These are phyloP conservation scores for Artemisia princeps DNA, from an alignment of 140 eudicot species.

Conservation along the genomic window DNA sequence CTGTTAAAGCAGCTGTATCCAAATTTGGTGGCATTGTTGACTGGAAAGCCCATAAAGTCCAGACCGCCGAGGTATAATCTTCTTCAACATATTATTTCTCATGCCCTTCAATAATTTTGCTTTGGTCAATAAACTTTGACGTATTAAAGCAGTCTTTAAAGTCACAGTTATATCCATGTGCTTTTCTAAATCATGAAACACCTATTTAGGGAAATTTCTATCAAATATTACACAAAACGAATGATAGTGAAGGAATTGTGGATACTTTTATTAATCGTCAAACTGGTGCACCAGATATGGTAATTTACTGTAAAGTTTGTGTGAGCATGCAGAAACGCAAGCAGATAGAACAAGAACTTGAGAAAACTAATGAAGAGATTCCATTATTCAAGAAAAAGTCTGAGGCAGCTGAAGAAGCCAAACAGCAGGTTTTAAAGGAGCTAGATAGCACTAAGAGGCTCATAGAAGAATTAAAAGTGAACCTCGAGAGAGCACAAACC, in stretches of 20 bases:
- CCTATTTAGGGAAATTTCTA: too few species aligned
- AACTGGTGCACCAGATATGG: neutral
- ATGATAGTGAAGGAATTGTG: too few species aligned
- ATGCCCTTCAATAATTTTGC: neutral
- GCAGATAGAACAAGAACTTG: slow-evolving; percentile 70
- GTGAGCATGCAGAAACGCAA: slow-evolving; percentile 62
- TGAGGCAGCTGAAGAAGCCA: slow-evolving; percentile 69
- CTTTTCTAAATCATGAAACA: neutral
- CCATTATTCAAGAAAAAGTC: slow-evolving; percentile 54
- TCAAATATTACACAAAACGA: too few species aligned
- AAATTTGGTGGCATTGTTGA: slow-evolving; percentile 89
- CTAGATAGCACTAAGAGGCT: slow-evolving; percentile 66
- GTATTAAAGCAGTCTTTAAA: neutral
- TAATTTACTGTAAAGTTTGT: neutral
- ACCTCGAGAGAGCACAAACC: slow-evolving; percentile 80
- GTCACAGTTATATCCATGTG: neutral
- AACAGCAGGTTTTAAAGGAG: slow-evolving; percentile 51
- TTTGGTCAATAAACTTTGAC: slow-evolving; percentile 8
- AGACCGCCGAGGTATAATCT: slow-evolving; percentile 65
- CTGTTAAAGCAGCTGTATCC: slow-evolving; percentile 89
- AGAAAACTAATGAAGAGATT: slow-evolving; percentile 70
- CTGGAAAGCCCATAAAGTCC: slow-evolving; percentile 87
- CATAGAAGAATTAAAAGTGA: slow-evolving; percentile 70
- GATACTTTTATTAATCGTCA: too few species aligned
- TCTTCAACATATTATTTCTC: slow-evolving; percentile 17